phyloP scores from a whole-genome alignment of 495 filamentous ascomycete species.

The Aspergillus diversus region DNA sequence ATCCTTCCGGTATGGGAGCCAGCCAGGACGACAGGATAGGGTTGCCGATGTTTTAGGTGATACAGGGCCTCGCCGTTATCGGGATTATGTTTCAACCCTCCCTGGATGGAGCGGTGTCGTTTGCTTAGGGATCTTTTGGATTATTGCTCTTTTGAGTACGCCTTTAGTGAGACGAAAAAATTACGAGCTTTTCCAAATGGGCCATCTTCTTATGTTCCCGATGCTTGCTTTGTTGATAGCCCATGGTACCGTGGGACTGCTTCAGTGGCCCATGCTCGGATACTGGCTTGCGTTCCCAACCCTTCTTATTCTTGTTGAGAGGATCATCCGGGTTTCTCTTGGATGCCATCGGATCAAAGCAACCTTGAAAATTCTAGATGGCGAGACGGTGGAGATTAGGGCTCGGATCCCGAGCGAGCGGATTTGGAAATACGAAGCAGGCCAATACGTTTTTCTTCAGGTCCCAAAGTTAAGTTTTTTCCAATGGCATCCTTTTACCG shows the following conservation, averaged over 20 bases:
- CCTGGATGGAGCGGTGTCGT: background rate
- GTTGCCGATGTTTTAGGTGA: slow-evolving; percentile 5
- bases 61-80: background rate
- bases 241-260: slow-evolving; percentile 3
- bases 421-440: slow-evolving; percentile 14
- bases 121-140: background rate
- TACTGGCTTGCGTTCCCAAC: slow-evolving; percentile 17
- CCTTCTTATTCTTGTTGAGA: background rate
- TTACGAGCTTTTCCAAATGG: background rate
- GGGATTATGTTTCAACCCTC: background rate
- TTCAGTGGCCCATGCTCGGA: slow-evolving; percentile 13
- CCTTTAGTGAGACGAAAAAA: background rate
- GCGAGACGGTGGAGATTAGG: slow-evolving; percentile 10
- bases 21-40: background rate
- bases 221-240: slow-evolving; percentile 10
- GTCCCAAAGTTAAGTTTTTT: slow-evolving; percentile 12
- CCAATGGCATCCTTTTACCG: slow-evolving; percentile 15
- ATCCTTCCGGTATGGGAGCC: slow-evolving; percentile 3
- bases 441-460: slow-evolving; percentile 15
- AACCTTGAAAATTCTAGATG: slow-evolving; percentile 3
- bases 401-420: slow-evolving; percentile 10
- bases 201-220: background rate
- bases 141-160: background rate
- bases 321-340: background rate
- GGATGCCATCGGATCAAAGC: slow-evolving; percentile 5